Evolutionary conservation across 345 rosid species (phyloP), one percentile per base, ranked within the genome.

Genomic region (Eucalyptus melliodora): DNA sequence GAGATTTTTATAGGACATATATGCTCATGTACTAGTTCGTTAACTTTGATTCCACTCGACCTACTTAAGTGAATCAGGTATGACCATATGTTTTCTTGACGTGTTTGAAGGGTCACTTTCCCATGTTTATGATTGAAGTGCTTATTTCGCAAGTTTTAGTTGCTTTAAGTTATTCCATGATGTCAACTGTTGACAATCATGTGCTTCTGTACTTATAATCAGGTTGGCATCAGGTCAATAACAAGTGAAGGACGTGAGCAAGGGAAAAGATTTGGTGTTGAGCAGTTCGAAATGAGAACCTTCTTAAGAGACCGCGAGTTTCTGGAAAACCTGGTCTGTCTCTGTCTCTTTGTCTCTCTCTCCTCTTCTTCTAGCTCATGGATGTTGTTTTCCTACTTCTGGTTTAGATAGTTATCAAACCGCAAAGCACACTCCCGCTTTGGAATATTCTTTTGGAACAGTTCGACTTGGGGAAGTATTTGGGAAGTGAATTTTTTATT

Each of bases 151-250:
- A 37, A 72, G 44, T 72, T 37, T 72, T 72, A 72, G 45, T 72
- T 37, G 82, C 27, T 13, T 55, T 60, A 34, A 55, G 62, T 55
- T 16, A 17, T 51, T 80, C 30, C 45, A 37, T 81, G 67, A 50
- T 51, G 40, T 80, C 24, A 50, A 31, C 55, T 34, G 50, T 30
- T 13, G 40, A 13, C 30, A 88, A 40, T 88, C 2, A 42, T 56
- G 87, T 1, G 47, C 44, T 30, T 77, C 34, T 37, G 15, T 90
- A 53, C 50, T 91, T 86, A n/a, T 24, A 77, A 88, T 90, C 60
- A 98, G 99, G 99, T 98, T 65, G 99, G 99, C 21, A 92, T 98
- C 88, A 96, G 99, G 94, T 98, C 98, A 44, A 98, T 97, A 92
- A 96, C 93, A 19, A 86, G 89, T 16, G 99, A 98, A 95, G 99